A percentile compares a stretch with the other conserved stretches of the same genome.
Evolutionary conservation across 2,329 filamentous ascomycete species (phyloP).

Genomic region (Microdochium trichocladiopsis): DNA sequence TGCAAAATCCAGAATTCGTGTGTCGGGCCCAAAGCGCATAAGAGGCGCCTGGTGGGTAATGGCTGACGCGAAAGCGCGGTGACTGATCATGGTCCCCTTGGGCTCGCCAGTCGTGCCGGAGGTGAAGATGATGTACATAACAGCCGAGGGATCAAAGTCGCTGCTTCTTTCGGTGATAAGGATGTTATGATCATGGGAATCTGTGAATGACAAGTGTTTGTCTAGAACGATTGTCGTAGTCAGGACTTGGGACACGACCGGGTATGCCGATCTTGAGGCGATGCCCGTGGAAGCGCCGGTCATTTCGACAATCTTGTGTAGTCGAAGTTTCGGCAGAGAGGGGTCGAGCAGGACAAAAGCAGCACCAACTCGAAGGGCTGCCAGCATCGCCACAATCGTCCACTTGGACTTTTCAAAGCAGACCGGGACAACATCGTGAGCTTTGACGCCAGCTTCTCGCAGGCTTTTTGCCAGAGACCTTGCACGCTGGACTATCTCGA

Average conservation of each 20-base stretch:
- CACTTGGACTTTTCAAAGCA: conserved; percentile 1
- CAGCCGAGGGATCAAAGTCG: not conserved
- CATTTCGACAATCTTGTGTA: not conserved
- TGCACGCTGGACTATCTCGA: not conserved
- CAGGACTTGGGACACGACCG: not conserved
- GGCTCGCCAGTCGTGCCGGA: conserved; percentile 3
- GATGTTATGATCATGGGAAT: not conserved
- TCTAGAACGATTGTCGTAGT: not conserved
- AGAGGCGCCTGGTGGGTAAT: not conserved
- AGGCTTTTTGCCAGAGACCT: not conserved
- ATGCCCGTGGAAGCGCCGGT: not conserved
- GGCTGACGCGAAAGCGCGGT: conserved; percentile 8
- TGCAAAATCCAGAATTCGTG: conserved; percentile 19
- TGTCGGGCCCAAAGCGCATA: not conserved
- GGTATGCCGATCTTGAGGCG: not conserved
- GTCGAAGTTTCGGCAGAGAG: not conserved
- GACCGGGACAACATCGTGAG: not conserved
- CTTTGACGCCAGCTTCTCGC: not conserved
- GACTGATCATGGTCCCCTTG: conserved; percentile 18
- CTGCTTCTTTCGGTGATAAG: not conserved
- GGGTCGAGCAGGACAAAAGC: conserved; percentile 1
- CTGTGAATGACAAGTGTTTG: not conserved
- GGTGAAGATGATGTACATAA: conserved; percentile 2
- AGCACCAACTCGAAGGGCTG: not conserved
- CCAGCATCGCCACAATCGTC: conserved; percentile 1